Conservation (phyloP, 1,284 basidiomycete species). For the Grifola frondosa region DNA sequence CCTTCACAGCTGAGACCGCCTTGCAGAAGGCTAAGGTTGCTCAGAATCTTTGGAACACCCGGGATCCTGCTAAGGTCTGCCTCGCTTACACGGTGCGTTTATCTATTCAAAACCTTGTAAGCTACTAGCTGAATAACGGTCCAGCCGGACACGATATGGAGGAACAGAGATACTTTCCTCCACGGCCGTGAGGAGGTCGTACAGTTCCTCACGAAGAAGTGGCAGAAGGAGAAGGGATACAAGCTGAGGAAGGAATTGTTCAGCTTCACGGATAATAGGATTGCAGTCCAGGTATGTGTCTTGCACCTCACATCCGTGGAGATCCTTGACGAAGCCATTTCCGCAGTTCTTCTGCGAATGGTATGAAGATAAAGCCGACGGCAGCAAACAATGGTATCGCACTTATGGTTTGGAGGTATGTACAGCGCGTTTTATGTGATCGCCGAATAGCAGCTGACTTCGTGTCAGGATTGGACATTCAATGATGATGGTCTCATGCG, state of each 20-base stretch:
- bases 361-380: constrained; percentile 36
- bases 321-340: neutral
- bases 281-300: constrained; percentile 47
- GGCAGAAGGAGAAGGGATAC: constrained; percentile 48
- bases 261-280: constrained; percentile 54
- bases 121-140: neutral
- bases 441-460: neutral
- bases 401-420: constrained; percentile 53
- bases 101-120: neutral
- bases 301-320: neutral
- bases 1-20: constrained; percentile 35
- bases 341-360: constrained; percentile 63
- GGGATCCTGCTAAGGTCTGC: constrained; percentile 32
- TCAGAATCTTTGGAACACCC: constrained; percentile 37
- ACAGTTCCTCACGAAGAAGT: constrained; percentile 54
- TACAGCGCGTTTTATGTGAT: neutral
- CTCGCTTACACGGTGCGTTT: constrained; percentile 48
- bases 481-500: constrained; percentile 52
- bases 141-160: constrained; percentile 51
- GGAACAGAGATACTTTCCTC: constrained; percentile 57
- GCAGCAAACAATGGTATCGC: constrained; percentile 48
- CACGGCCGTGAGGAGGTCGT: constrained; percentile 47
- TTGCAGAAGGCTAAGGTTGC: constrained; percentile 36
- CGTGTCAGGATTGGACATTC: constrained; percentile 57
- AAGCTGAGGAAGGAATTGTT: constrained; percentile 58